phyloP scores from a whole-genome alignment of 192 early-diverging fungal species.

The Umbelopsis isabellina region DNA sequence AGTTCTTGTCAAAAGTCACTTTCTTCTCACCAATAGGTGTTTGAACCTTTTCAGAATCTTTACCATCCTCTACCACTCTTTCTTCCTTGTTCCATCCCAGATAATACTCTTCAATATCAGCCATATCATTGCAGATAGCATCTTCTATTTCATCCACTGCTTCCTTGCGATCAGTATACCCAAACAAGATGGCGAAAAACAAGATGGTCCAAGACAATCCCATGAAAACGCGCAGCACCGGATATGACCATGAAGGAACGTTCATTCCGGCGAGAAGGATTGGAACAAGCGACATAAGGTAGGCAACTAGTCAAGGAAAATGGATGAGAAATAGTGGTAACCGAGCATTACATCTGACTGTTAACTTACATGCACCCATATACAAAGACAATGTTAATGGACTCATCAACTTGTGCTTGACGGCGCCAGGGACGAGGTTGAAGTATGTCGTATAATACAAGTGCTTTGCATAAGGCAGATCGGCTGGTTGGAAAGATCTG shows the following conservation, averaged over 20 bases:
- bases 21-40: background rate
- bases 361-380: conserved; percentile 22
- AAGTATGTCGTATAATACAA: conserved; percentile 36
- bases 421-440: conserved; percentile 37
- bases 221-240: background rate
- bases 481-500: conserved; percentile 35
- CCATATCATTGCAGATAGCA: conserved; percentile 28
- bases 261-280: conserved; percentile 1
- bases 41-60: background rate
- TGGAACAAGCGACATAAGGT: conserved; percentile 28
- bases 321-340: background rate
- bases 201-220: conserved; percentile 18
- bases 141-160: conserved; percentile 25
- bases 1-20: conserved; percentile 32
- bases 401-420: conserved; percentile 25
- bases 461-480: conserved; percentile 31
- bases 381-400: conserved; percentile 35
- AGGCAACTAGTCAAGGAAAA: background rate
- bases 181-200: conserved; percentile 28
- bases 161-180: conserved; percentile 27
- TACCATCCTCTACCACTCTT: conserved; percentile 28
- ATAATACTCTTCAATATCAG: conserved; percentile 36
- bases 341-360: no score
- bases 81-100: conserved; percentile 28
- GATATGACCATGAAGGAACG: conserved; percentile 10